Percentiles rank a stretch among this genome's conserved stretches.
Evolutionary conservation across 2,329 filamentous ascomycete genomes (phyloP).

Genomic region (Colletotrichum neosansevieriae): DNA sequence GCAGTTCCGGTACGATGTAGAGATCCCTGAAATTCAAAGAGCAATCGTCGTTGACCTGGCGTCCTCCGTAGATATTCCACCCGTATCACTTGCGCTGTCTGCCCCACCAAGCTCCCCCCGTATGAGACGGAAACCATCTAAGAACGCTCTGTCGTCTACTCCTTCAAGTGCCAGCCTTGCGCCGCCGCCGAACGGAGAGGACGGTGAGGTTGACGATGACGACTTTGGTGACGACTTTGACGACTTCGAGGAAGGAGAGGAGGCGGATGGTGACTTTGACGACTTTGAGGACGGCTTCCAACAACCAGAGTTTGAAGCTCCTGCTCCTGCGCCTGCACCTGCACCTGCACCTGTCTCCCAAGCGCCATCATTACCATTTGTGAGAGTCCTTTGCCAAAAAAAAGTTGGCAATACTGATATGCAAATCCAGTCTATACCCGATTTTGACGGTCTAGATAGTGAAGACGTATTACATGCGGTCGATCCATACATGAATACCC

Average conservation of each 20-base stretch:
- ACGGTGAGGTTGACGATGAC: constrained; percentile 51
- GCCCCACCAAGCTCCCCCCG: constrained; percentile 47
- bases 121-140: constrained; percentile 49
- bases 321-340: constrained; percentile 46
- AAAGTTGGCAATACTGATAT: constrained; percentile 43
- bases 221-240: constrained; percentile 72
- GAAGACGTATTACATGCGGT: constrained; percentile 72
- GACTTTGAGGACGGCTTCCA: constrained; percentile 82
- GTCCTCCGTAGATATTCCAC: constrained; percentile 53
- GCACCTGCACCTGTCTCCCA: constrained; percentile 50
- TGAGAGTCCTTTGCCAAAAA: constrained; percentile 45
- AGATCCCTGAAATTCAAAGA: constrained; percentile 42
- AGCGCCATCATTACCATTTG: constrained; percentile 57
- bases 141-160: constrained; percentile 41
- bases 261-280: constrained; percentile 69
- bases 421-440: constrained; percentile 69
- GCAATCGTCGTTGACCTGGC: constrained; percentile 42
- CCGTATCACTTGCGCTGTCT: constrained; percentile 44
- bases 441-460: constrained; percentile 72
- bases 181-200: constrained; percentile 43
- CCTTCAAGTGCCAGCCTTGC: constrained; percentile 25
- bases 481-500: constrained; percentile 74
- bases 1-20: constrained; percentile 50
- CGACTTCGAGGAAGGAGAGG: constrained; percentile 71
- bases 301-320: constrained; percentile 57